phyloP scores from a whole-genome alignment of 176 grass and related monocot genomes.

The Chrysopogon serrulatus region DNA sequence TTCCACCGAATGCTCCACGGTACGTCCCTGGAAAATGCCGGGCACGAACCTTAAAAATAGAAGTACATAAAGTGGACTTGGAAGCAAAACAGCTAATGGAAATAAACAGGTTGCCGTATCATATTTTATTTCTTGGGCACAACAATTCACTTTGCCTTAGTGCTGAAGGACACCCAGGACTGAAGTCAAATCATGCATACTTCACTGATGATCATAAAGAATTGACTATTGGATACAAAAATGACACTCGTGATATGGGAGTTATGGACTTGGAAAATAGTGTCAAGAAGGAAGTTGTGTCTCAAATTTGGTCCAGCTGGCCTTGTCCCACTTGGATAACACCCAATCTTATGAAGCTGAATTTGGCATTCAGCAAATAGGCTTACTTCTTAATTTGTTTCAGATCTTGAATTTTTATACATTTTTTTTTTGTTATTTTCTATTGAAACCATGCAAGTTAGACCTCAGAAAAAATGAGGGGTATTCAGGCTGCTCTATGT shows the following conservation, averaged over 20 bases:
- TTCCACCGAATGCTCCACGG: background rate
- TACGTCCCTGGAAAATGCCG: background rate
- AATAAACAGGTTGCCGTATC: background rate
- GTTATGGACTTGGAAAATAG: background rate
- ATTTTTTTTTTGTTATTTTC: background rate
- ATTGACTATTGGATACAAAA: background rate
- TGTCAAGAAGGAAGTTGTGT: background rate
- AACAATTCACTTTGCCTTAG: background rate
- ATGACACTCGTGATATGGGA: background rate
- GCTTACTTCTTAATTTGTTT: background rate
- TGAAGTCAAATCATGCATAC: slow-evolving; percentile 3
- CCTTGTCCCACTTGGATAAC: background rate
- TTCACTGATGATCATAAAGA: background rate
- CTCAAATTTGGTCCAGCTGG: slow-evolving; percentile 11
- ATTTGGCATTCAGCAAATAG: background rate
- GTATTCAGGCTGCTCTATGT: too few species aligned
- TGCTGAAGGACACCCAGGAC: background rate
- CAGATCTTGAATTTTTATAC: background rate
- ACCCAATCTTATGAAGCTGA: background rate
- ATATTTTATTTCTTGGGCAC: slow-evolving; percentile 7
- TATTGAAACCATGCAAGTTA: background rate
- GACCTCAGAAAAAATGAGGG: too few species aligned
- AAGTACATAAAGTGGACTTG: background rate
- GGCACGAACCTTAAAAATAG: background rate
- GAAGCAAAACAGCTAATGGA: background rate